These are phyloP conservation scores for Vigna reflexopilosa DNA, from an alignment of 306 rosid genomes.

Conservation along the genomic window DNA sequence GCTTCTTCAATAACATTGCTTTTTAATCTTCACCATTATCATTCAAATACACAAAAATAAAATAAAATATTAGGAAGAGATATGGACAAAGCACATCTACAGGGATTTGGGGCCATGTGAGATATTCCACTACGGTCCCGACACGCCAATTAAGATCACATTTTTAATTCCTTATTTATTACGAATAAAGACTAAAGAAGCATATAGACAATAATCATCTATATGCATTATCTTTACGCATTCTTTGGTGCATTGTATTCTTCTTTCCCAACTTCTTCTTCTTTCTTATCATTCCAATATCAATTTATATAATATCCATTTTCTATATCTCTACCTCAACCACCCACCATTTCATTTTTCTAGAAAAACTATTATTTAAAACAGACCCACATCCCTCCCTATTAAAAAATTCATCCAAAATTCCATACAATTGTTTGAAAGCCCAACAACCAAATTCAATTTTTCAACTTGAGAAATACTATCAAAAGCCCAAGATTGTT, in stretches of 20 bases:
- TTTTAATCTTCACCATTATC: slow-evolving; percentile 13
- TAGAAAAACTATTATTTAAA: not conserved
- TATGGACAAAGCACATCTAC: slow-evolving; percentile 54
- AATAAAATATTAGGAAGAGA: not conserved
- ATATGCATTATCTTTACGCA: slow-evolving; percentile 36
- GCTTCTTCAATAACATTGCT: slow-evolving; percentile 50
- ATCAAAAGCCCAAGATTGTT: not conserved
- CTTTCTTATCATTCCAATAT: slow-evolving; percentile 49
- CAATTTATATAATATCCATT: slow-evolving; percentile 36
- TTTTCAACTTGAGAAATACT: not conserved
- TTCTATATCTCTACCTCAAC: slow-evolving; percentile 21
- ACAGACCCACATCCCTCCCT: not conserved
- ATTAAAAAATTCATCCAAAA: not conserved
- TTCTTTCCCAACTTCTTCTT: slow-evolving; percentile 55
- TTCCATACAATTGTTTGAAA: not conserved
- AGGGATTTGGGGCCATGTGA: slow-evolving; percentile 57
- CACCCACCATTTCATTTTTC: slow-evolving; percentile 32
- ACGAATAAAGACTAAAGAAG: slow-evolving; percentile 51
- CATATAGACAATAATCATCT: slow-evolving; percentile 35
- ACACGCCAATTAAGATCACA: slow-evolving; percentile 51
- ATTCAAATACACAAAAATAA: not conserved
- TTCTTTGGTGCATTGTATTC: slow-evolving; percentile 62
- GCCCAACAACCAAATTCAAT: not conserved
- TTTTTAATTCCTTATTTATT: slow-evolving; percentile 38
- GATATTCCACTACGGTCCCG: slow-evolving; percentile 67